Conservation (phyloP, 1,139 yeast species). For the Blastobotrys malaysiensis region DNA sequence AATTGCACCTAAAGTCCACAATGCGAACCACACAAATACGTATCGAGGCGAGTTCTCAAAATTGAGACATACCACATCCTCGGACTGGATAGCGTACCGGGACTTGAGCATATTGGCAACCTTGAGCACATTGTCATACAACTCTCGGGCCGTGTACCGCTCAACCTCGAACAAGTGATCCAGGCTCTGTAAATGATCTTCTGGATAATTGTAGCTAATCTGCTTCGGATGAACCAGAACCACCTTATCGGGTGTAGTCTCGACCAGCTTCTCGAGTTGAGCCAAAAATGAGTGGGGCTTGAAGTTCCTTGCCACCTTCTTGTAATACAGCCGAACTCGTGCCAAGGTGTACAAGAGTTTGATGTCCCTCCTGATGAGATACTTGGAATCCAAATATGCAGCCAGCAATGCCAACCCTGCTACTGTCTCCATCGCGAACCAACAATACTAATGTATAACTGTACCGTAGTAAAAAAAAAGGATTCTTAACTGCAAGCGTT, state of each 20-base stretch:
- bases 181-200: conserved; percentile 13
- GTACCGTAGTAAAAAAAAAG: background rate
- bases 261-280: conserved; percentile 47
- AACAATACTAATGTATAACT: too few species aligned
- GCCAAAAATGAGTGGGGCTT: conserved; percentile 12
- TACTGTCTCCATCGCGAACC: background rate
- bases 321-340: background rate
- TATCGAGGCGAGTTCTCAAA: conserved; percentile 82
- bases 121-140: conserved; percentile 59
- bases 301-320: conserved; percentile 30
- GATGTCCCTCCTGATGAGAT: conserved; percentile 28
- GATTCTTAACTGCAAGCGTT: background rate
- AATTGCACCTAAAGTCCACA: conserved; percentile 87
- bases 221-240: conserved; percentile 67
- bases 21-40: conserved; percentile 72
- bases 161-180: conserved; percentile 60
- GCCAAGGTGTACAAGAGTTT: background rate
- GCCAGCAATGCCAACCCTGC: conserved; percentile 21
- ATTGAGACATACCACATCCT: conserved; percentile 70
- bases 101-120: conserved; percentile 59
- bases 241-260: conserved; percentile 44
- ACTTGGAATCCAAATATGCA: conserved; percentile 31
- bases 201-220: conserved; percentile 16
- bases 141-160: conserved; percentile 59
- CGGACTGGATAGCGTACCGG: conserved; percentile 59